phyloP scores from a whole-genome alignment of 306 rosid genomes.

The Gynostemma pentaphyllum region DNA sequence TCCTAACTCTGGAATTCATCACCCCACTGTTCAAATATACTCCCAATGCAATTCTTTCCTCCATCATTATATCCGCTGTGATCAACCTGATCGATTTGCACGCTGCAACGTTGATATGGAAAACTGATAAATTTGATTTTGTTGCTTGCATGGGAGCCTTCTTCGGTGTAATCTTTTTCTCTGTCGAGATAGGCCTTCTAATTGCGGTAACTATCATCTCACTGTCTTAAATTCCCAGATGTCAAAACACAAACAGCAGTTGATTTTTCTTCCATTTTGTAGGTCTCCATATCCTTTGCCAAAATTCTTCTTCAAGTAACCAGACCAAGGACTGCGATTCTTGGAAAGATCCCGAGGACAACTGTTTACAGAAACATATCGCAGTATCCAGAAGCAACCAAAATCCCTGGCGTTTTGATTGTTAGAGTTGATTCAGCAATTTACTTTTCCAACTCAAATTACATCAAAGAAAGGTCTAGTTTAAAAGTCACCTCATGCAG shows the following conservation, averaged over 20 bases:
- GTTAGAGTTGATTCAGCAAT: constrained; percentile 91
- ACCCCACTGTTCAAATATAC: constrained; percentile 91
- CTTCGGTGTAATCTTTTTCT: constrained; percentile 68
- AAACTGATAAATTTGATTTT: constrained; percentile 80
- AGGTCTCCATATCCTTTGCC: constrained; percentile 86
- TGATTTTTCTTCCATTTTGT: constrained; percentile 8
- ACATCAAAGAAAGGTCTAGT: constrained; percentile 73
- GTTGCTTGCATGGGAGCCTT: constrained; percentile 96
- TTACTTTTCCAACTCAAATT: constrained; percentile 90
- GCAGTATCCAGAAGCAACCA: constrained; percentile 83
- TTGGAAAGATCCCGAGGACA: constrained; percentile 75
- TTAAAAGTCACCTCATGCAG: neutral
- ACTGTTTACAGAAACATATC: constrained; percentile 69
- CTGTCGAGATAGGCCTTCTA: constrained; percentile 85
- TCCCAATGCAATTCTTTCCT: constrained; percentile 72
- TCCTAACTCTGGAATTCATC: constrained; percentile 61
- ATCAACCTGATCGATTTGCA: constrained; percentile 63
- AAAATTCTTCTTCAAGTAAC: constrained; percentile 90
- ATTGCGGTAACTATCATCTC: constrained; percentile 48
- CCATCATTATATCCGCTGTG: constrained; percentile 92
- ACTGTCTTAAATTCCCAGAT: neutral
- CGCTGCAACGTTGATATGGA: constrained; percentile 83
- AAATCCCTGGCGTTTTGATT: constrained; percentile 63
- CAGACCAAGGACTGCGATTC: constrained; percentile 81
- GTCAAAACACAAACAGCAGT: constrained; percentile 7